Conservation (phyloP, 306 rosid genomes). For the Casuarina glauca region DNA sequence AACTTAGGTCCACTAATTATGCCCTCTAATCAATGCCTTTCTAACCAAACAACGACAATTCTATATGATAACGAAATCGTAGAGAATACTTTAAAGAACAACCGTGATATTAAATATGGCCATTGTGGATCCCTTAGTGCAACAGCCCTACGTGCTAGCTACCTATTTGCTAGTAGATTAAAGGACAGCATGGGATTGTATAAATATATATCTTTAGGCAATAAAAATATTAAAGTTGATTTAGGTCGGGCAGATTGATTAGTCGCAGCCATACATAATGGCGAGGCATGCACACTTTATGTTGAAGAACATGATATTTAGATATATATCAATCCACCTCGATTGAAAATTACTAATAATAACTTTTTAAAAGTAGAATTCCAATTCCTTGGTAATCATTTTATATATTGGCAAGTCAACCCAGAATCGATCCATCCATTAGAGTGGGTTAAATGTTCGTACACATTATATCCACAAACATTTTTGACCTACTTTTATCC, state of each 20-base stretch:
- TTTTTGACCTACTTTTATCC: background rate
- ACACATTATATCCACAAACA: background rate
- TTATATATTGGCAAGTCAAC: slow-evolving; percentile 44
- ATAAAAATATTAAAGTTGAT: too few relatives aligned
- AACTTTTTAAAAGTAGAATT: slow-evolving; percentile 32
- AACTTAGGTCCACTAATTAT: slow-evolving; percentile 41
- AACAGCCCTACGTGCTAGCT: slow-evolving; percentile 16
- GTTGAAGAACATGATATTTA: too few relatives aligned
- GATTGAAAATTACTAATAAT: slow-evolving; percentile 5
- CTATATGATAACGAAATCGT: slow-evolving; percentile 39
- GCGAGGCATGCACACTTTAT: too few relatives aligned
- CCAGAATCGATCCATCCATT: slow-evolving; percentile 45
- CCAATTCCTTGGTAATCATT: slow-evolving; percentile 37
- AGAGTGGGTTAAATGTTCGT: slow-evolving; percentile 14
- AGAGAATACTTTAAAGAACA: slow-evolving; percentile 8
- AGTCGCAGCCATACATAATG: too few relatives aligned
- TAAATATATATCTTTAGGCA: too few relatives aligned
- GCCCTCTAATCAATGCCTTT: slow-evolving; percentile 33
- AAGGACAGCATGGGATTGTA: background rate
- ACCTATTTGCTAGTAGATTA: background rate
- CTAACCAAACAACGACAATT: slow-evolving; percentile 14
- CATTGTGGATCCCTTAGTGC: slow-evolving; percentile 12
- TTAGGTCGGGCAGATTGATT: too few relatives aligned
- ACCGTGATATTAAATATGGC: slow-evolving; percentile 4
- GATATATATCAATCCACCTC: background rate